Evolutionary conservation across 2,329 filamentous ascomycete genomes (phyloP).

Genomic region (Gnomoniopsis sp.): DNA sequence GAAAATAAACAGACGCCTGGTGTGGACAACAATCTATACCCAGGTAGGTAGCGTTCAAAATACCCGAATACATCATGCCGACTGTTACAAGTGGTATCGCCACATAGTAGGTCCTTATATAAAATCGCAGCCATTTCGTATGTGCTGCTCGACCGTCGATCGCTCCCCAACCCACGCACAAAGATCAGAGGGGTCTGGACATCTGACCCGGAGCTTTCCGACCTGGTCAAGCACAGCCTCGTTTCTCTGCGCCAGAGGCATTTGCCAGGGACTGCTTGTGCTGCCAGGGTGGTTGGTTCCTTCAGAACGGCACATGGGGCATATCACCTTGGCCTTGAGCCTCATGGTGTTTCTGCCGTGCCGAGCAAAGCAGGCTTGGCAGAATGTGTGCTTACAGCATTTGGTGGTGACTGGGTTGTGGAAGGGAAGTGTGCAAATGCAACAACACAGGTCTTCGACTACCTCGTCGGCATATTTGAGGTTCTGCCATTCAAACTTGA

Average conservation of each 20-base stretch:
- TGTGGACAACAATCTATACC: too few relatives aligned
- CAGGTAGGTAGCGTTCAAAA: too few relatives aligned
- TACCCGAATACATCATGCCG: too few relatives aligned
- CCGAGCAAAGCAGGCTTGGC: constrained; percentile 51
- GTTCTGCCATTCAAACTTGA: constrained; percentile 29
- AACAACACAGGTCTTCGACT: constrained; percentile 34
- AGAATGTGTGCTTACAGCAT: constrained; percentile 64
- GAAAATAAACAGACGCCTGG: too few relatives aligned
- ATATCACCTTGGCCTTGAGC: constrained; percentile 40
- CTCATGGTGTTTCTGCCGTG: constrained; percentile 19
- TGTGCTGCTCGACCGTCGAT: constrained; percentile 53
- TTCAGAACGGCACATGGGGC: constrained; percentile 56
- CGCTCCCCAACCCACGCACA: constrained; percentile 50
- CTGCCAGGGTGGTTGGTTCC: too few relatives aligned
- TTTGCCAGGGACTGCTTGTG: too few relatives aligned
- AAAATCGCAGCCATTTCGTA: constrained; percentile 57
- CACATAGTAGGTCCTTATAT: constrained; percentile 50
- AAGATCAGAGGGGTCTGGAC: constrained; percentile 48
- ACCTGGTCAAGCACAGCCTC: constrained; percentile 60
- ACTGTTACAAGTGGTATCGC: constrained; percentile 41
- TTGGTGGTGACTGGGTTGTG: constrained; percentile 56
- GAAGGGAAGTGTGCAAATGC: constrained; percentile 56
- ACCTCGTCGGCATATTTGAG: constrained; percentile 30
- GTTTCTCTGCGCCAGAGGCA: too few relatives aligned
- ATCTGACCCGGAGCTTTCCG: constrained; percentile 56